Evolutionary conservation across 305 asterid species (phyloP).

Genomic region (Ajuga reptans): DNA sequence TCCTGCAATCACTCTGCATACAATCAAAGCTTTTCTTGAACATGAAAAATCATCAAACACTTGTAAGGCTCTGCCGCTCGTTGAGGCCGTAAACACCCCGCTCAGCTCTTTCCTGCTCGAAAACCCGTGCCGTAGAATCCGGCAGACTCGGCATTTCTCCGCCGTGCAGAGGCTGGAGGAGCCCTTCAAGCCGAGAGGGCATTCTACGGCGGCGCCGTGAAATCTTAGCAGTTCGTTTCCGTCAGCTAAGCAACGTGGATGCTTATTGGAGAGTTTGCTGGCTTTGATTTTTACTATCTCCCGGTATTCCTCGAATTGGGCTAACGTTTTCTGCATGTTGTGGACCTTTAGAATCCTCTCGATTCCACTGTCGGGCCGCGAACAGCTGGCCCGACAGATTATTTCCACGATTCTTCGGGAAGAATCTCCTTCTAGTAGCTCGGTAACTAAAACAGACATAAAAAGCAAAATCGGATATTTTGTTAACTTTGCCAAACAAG

Average conservation of each 20-base stretch:
- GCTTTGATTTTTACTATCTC: slow-evolving; percentile 77
- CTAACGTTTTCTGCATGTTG: slow-evolving; percentile 71
- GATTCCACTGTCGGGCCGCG: slow-evolving; percentile 44
- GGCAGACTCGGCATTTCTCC: slow-evolving; percentile 57
- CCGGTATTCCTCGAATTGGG: slow-evolving; percentile 78
- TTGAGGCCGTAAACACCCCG: slow-evolving; percentile 80
- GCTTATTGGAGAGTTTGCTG: slow-evolving; percentile 60
- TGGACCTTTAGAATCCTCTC: slow-evolving; percentile 80
- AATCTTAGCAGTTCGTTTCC: slow-evolving; percentile 84
- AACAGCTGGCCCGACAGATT: slow-evolving; percentile 54
- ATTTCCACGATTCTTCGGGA: slow-evolving; percentile 81
- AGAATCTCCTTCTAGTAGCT: slow-evolving; percentile 72
- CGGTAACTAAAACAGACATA: slow-evolving; percentile 45
- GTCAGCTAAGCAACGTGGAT: slow-evolving; percentile 83
- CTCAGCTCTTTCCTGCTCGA: slow-evolving; percentile 44
- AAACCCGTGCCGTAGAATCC: slow-evolving; percentile 54
- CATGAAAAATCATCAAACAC: slow-evolving; percentile 13
- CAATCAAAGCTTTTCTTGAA: slow-evolving; percentile 52
- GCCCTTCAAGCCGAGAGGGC: slow-evolving; percentile 50
- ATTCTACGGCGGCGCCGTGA: slow-evolving; percentile 57
- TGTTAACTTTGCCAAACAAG: too few species aligned
- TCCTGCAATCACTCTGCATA: slow-evolving; percentile 90
- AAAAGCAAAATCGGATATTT: too few species aligned
- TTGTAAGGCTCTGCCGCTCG: slow-evolving; percentile 59
- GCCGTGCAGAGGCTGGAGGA: slow-evolving; percentile 56